Evolutionary conservation across 2,329 filamentous ascomycete species (phyloP).

Genomic region (Chaetomiaceae sp.): DNA sequence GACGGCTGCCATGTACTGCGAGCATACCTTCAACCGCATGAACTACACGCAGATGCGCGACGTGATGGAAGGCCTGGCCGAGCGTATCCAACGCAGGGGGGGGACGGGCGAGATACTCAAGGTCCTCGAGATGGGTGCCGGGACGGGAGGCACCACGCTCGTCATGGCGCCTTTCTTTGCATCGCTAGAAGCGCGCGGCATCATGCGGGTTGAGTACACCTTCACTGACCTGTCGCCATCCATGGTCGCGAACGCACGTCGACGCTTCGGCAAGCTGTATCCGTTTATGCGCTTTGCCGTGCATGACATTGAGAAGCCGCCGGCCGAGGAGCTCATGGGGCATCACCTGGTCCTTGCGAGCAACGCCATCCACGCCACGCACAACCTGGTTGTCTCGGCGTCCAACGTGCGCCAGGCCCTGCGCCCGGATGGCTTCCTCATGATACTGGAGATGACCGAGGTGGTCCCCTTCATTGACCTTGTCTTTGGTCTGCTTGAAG

Average conservation of each 20-base stretch:
- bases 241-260: constrained; percentile 29
- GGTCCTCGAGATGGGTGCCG: constrained; percentile 42
- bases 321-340: constrained; percentile 21
- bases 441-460: constrained; percentile 35
- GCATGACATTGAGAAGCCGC: constrained; percentile 31
- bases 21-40: constrained; percentile 26
- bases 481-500: constrained; percentile 36
- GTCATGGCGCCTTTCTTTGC: constrained; percentile 29
- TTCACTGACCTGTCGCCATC: constrained; percentile 41
- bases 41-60: constrained; percentile 22
- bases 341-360: constrained; percentile 33
- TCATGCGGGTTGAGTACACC: constrained; percentile 36
- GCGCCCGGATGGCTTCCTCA: constrained; percentile 32
- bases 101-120: not conserved
- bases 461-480: constrained; percentile 32
- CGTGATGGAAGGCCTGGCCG: constrained; percentile 16
- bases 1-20: constrained; percentile 36
- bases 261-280: constrained; percentile 22
- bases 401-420: constrained; percentile 28
- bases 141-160: constrained; percentile 40
- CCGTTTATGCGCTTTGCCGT: constrained; percentile 29
- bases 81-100: not conserved
- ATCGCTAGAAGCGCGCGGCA: not conserved
- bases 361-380: constrained; percentile 36
- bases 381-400: constrained; percentile 13